Percentiles rank a stretch among this genome's conserved stretches.
These are phyloP conservation scores for Persicaria tinctoria DNA, from an alignment of 148 eudicot species.

Conservation along the genomic window DNA sequence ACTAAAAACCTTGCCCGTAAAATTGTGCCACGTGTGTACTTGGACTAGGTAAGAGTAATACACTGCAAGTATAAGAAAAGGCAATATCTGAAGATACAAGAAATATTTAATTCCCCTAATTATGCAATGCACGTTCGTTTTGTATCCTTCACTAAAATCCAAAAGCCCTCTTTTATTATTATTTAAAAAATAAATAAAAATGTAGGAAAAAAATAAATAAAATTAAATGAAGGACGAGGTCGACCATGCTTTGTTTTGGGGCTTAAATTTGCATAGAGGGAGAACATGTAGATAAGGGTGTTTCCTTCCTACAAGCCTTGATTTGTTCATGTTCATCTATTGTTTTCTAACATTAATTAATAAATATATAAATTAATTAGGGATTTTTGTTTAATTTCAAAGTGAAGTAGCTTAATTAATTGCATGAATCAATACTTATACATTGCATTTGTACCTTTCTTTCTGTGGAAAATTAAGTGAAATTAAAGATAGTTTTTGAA, in stretches of 20 bases:
- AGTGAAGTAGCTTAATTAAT: neutral
- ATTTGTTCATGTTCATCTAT: neutral
- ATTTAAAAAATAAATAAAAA: neutral
- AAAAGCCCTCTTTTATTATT: neutral
- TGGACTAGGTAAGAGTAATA: neutral
- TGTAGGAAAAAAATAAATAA: neutral
- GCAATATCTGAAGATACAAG: neutral
- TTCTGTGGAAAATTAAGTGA: neutral
- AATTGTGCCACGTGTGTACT: neutral
- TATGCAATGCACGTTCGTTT: constrained; percentile 11
- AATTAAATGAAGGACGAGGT: neutral
- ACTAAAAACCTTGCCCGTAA: neutral
- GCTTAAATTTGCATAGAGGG: neutral
- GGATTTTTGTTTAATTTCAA: neutral
- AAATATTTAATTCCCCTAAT: constrained; percentile 3
- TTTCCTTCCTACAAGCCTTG: neutral
- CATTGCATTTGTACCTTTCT: constrained; percentile 2
- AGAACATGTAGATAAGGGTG: constrained; percentile 1
- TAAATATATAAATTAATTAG: neutral
- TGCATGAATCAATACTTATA: neutral
- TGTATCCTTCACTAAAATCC: neutral
- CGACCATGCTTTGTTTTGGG: constrained; percentile 4
- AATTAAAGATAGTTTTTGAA: neutral
- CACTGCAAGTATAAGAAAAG: constrained; percentile 4
- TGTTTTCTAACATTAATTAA: neutral